Percentiles rank a stretch among this genome's conserved stretches.
These are phyloP conservation scores for Herpetomonas muscarum DNA, from an alignment of 208 protist genomes.

Conservation along the genomic window DNA sequence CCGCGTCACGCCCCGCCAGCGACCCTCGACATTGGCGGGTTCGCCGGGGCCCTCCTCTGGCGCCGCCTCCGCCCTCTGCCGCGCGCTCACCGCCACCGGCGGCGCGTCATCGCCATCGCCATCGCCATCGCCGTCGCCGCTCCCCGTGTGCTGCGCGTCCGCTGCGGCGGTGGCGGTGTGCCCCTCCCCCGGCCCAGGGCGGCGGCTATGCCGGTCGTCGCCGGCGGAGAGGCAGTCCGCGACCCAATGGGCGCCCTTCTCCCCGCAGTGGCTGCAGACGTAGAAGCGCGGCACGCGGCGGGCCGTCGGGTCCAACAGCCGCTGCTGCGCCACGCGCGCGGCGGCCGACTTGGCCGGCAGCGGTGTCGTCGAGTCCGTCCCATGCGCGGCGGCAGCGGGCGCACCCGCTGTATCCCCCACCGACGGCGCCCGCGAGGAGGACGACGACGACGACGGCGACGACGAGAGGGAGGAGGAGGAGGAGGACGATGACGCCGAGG, in stretches of 20 bases:
- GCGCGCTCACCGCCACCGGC: conserved; percentile 21
- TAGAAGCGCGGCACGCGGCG: conserved; percentile 67
- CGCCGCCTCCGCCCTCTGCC: conserved; percentile 5
- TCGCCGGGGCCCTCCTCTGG: not conserved
- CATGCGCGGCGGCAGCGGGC: not conserved
- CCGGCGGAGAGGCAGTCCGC: not conserved
- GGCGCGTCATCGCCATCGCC: conserved; percentile 29
- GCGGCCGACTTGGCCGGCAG: not conserved
- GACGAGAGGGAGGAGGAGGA: conserved; percentile 3
- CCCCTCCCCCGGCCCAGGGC: not conserved
- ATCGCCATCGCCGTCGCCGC: not conserved
- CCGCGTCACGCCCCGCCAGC: conserved; percentile 32
- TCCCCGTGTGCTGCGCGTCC: not conserved
- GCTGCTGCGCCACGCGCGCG: conserved; percentile 32
- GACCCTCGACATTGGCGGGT: not conserved
- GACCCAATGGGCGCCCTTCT: conserved; percentile 76
- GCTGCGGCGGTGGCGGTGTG: not conserved
- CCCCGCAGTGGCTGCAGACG: conserved; percentile 76
- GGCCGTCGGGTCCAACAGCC: conserved; percentile 41
- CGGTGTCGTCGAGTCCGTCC: conserved; percentile 10
- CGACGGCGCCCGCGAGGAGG: not conserved
- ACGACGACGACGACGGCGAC: conserved; percentile 5
- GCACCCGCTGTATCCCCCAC: too few relatives aligned
- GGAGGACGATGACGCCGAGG: conserved; percentile 7
- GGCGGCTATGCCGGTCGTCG: too few relatives aligned